Percentiles rank a stretch among this genome's conserved stretches.
Conservation (phyloP, 1,284 basidiomycete genomes). For the Fomes fomentarius region DNA sequence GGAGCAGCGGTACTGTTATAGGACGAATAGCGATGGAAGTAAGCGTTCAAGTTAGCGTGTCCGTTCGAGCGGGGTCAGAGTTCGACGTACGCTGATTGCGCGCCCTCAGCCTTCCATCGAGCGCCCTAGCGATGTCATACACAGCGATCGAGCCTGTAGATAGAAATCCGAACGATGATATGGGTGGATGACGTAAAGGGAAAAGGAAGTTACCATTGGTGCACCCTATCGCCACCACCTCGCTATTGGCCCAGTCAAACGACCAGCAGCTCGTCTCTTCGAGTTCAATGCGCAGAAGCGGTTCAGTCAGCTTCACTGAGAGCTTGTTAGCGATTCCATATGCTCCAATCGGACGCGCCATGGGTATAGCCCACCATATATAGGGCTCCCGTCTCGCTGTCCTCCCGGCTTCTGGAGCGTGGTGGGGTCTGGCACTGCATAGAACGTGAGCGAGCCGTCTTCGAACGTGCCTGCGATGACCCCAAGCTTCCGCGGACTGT, state of each 20-base stretch:
- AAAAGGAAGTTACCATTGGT: slow-evolving; percentile 65
- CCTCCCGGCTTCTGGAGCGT: slow-evolving; percentile 38
- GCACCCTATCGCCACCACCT: slow-evolving; percentile 76
- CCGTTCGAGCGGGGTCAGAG: background rate
- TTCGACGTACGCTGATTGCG: background rate
- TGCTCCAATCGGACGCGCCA: background rate
- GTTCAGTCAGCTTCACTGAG: slow-evolving; percentile 64
- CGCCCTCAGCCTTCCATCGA: slow-evolving; percentile 35
- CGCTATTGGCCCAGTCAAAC: slow-evolving; percentile 88
- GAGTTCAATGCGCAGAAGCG: slow-evolving; percentile 70
- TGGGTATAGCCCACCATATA: slow-evolving; percentile 26
- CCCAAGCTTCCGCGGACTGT: slow-evolving; percentile 63
- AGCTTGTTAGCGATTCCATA: background rate
- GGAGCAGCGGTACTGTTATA: slow-evolving; percentile 47
- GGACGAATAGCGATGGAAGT: background rate
- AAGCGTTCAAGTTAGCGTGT: background rate
- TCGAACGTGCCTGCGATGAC: slow-evolving; percentile 82
- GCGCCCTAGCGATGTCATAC: slow-evolving; percentile 65
- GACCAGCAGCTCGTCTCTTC: slow-evolving; percentile 74
- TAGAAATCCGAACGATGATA: too few relatives aligned
- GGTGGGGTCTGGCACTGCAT: slow-evolving; percentile 76
- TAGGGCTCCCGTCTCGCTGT: slow-evolving; percentile 28
- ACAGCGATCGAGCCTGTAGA: slow-evolving; percentile 79
- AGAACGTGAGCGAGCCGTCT: slow-evolving; percentile 81
- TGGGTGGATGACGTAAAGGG: too few relatives aligned